Evolutionary conservation across 2,329 filamentous ascomycete species (phyloP), one percentile per base, ranked within the genome.

Genomic region (Aspergillus ruber): DNA sequence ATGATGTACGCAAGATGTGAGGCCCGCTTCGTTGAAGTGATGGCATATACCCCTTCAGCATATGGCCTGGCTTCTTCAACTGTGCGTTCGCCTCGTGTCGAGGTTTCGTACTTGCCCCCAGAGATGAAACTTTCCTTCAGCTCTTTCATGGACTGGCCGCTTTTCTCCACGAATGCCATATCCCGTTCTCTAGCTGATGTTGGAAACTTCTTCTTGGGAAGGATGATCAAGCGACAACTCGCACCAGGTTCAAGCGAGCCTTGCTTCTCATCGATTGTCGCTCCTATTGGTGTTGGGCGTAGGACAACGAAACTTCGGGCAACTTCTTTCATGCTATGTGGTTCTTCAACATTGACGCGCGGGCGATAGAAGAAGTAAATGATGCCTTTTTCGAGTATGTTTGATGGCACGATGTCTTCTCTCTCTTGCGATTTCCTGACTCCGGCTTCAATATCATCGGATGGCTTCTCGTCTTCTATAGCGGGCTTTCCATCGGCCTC

Each of bases 311-410:
- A 91, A 52, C 79, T 89, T 43, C 88, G 84, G 38, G 86, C 82
- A 43, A 95, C 79, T 45, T 95, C 89, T 36, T 78, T 70, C 1
- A 91, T 74, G 41, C 78, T 76, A 15, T 84, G 77, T 0, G 88
- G 84, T 6, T 87, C 77, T 4, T 88, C 80, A 21, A 87, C 77
- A 44, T 82, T 81, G 33, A 95, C 87, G 10, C 88, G 83, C 6
- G 83, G 82, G 15, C 90, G 84, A 59, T 86, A 85, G 74, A 95
- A 94, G 76, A 95, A 95, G 74, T 95, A 95, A 56, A 95, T 83
- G 57, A 93, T 79, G 3, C 90, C 90, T 60, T 93, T 95, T 62
- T 96, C 90, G 2, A 94, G 75, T 20, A 95, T 82, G 50, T 74
- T 83, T 5, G 78, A 80, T 1, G 81, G 74, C 35, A 78, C 66